These are phyloP conservation scores for Ocimum tenuiflorum DNA, from an alignment of 257 asterid genomes.

Conservation along the genomic window DNA sequence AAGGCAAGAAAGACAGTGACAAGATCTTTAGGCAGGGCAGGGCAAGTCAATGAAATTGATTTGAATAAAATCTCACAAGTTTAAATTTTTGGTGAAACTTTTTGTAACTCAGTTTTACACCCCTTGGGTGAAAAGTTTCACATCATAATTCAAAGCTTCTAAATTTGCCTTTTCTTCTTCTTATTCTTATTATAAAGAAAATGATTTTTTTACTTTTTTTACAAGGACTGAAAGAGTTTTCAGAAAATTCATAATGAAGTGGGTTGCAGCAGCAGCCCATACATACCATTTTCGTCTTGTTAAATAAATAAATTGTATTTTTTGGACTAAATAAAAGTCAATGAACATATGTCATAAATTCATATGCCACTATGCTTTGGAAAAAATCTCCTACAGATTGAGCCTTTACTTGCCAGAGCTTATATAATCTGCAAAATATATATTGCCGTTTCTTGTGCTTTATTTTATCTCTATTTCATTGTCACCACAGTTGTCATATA, in stretches of 20 bases:
- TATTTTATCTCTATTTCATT: background rate
- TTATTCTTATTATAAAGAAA: background rate
- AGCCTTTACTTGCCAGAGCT: background rate
- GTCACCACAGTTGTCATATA: background rate
- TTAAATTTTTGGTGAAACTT: conserved; percentile 19
- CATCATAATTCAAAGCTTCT: conserved; percentile 28
- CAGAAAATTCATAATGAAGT: background rate
- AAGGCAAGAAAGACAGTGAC: conserved; percentile 32
- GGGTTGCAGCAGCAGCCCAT: conserved; percentile 3
- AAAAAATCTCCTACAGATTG: background rate
- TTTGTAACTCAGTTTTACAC: conserved; percentile 30
- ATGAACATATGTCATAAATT: background rate
- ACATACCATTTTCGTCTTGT: background rate
- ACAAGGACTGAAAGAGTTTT: too few species aligned
- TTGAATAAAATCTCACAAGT: conserved; percentile 18
- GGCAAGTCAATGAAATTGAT: conserved; percentile 21
- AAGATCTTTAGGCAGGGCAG: conserved; percentile 21
- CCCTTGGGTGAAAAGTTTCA: conserved; percentile 42
- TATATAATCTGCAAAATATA: conserved; percentile 1
- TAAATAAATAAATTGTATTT: background rate
- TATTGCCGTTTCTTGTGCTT: background rate
- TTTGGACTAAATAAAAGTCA: conserved; percentile 22
- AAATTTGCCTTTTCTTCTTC: background rate
- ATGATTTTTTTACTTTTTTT: background rate
- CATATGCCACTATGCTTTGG: background rate